These are phyloP conservation scores for Gossypium laxum DNA, from an alignment of 441 rosid genomes.

Conservation along the genomic window DNA sequence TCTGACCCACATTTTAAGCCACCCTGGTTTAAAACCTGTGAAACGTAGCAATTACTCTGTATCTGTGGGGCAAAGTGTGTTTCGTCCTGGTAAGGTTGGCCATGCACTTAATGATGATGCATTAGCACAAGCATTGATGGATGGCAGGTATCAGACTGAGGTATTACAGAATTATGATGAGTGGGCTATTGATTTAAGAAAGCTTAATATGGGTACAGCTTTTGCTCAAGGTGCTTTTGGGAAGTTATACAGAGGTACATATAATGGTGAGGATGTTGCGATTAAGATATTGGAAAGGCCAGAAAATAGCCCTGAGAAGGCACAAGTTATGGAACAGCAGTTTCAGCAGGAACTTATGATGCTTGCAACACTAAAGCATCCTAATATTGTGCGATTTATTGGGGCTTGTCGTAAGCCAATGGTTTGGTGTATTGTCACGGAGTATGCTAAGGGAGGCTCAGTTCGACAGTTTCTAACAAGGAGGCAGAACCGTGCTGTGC, in stretches of 20 bases:
- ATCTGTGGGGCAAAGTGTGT: slow-evolving; percentile 63
- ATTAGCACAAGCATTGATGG: slow-evolving; percentile 72
- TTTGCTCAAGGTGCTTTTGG: slow-evolving; percentile 98
- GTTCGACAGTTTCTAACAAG: slow-evolving; percentile 71
- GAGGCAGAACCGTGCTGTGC: slow-evolving; percentile 74
- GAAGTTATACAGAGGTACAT: slow-evolving; percentile 79
- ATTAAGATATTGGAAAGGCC: slow-evolving; percentile 89
- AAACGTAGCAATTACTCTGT: slow-evolving; percentile 35
- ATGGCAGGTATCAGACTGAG: slow-evolving; percentile 45
- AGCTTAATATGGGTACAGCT: slow-evolving; percentile 79
- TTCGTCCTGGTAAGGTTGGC: slow-evolving; percentile 58
- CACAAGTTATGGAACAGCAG: slow-evolving; percentile 83
- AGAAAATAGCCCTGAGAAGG: slow-evolving; percentile 49
- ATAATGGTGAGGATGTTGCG: slow-evolving; percentile 83
- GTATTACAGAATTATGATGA: slow-evolving; percentile 67
- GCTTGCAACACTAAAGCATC: slow-evolving; percentile 76
- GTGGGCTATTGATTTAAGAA: slow-evolving; percentile 84
- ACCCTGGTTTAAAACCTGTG: slow-evolving; percentile 65
- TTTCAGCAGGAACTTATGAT: slow-evolving; percentile 93
- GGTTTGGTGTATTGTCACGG: slow-evolving; percentile 96
- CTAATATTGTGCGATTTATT: slow-evolving; percentile 80
- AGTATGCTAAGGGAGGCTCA: slow-evolving; percentile 91
- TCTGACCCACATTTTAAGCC: slow-evolving; percentile 65
- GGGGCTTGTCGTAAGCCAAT: slow-evolving; percentile 77
- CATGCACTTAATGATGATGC: slow-evolving; percentile 79